Evolutionary conservation across 768 basidiomycete species (phyloP).

Genomic region (Calocybe cyanea): DNA sequence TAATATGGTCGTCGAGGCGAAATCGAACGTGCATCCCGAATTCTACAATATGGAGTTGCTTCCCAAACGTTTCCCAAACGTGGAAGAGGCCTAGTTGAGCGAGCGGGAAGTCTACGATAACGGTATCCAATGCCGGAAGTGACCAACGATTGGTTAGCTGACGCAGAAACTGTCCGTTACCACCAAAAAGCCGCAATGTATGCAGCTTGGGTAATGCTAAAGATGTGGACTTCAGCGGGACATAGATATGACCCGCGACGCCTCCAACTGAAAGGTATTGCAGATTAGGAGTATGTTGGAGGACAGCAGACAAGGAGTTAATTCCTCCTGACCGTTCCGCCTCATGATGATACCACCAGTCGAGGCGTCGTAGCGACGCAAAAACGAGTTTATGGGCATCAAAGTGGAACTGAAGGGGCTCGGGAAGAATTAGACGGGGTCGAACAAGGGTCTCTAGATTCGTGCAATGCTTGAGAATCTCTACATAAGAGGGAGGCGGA

Average conservation of each 20-base stretch:
- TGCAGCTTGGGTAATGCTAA: slow-evolving; percentile 43
- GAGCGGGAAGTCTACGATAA: slow-evolving; percentile 50
- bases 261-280: slow-evolving; percentile 58
- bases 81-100: slow-evolving; percentile 33
- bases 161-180: slow-evolving; percentile 48
- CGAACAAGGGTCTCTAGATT: slow-evolving; percentile 54
- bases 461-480: slow-evolving; percentile 47
- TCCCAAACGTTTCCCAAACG: slow-evolving; percentile 49
- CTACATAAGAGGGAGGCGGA: slow-evolving; percentile 31
- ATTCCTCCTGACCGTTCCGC: slow-evolving; percentile 64
- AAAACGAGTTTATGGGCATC: slow-evolving; percentile 44
- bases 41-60: slow-evolving; percentile 50
- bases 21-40: slow-evolving; percentile 57
- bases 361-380: slow-evolving; percentile 53
- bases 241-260: slow-evolving; percentile 26
- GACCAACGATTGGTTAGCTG: slow-evolving; percentile 44
- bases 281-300: slow-evolving; percentile 50
- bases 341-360: slow-evolving; percentile 62
- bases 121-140: slow-evolving; percentile 47
- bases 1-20: slow-evolving; percentile 44
- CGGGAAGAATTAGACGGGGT: slow-evolving; percentile 28
- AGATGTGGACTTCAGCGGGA: slow-evolving; percentile 18
- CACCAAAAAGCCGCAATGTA: slow-evolving; percentile 49
- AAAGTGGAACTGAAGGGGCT: slow-evolving; percentile 45
- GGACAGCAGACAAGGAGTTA: slow-evolving; percentile 53